phyloP scores from a whole-genome alignment of 805 yeast species.

The Alloascoidea africana region DNA sequence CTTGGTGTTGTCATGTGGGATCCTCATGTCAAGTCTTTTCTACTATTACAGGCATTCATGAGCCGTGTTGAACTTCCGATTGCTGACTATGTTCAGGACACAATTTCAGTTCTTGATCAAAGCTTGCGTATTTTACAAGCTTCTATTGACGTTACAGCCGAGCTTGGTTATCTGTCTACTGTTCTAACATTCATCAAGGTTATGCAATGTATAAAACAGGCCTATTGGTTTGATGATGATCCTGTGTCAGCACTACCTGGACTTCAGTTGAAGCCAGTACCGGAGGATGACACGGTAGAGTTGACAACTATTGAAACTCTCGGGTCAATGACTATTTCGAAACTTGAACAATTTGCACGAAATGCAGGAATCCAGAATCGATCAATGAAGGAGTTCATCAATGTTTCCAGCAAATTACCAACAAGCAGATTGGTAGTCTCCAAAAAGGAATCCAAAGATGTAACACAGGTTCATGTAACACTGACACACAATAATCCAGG shows the following conservation, averaged over 20 bases:
- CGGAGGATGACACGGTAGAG: background rate
- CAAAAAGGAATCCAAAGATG: conserved; percentile 4
- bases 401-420: conserved; percentile 45
- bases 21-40: conserved; percentile 68
- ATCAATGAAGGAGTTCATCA: conserved; percentile 31
- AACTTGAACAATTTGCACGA: conserved; percentile 20
- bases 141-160: conserved; percentile 78
- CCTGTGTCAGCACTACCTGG: conserved; percentile 45
- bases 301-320: conserved; percentile 11
- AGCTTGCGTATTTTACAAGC: conserved; percentile 90
- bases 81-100: conserved; percentile 91
- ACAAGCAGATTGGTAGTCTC: conserved; percentile 22
- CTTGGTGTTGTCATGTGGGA: conserved; percentile 51
- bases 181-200: conserved; percentile 46
- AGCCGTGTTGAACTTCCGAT: conserved; percentile 69
- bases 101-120: conserved; percentile 86
- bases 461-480: conserved; percentile 24
- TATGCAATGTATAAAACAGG: conserved; percentile 84
- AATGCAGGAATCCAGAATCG: conserved; percentile 26
- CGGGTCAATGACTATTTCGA: conserved; percentile 25
- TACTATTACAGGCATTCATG: conserved; percentile 62
- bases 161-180: conserved; percentile 53
- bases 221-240: conserved; percentile 72
- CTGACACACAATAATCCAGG: conserved; percentile 35
- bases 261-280: conserved; percentile 7